Evolutionary conservation across 2,329 filamentous ascomycete species (phyloP).

Genomic region (Colletotrichum sp.): DNA sequence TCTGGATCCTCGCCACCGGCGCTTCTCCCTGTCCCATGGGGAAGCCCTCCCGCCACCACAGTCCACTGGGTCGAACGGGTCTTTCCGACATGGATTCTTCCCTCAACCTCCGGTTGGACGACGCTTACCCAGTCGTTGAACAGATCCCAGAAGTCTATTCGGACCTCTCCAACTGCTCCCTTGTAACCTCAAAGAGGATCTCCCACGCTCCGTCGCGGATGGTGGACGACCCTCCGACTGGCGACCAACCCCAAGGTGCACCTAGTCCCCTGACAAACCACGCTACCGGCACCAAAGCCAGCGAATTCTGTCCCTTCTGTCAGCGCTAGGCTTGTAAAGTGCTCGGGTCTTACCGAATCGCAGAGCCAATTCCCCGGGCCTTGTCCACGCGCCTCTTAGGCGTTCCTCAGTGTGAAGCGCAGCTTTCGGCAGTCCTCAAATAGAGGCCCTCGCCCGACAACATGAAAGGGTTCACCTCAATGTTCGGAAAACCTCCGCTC

Average conservation of each 20-base stretch:
- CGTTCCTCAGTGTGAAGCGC: neutral
- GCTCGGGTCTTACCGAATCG: constrained; percentile 5
- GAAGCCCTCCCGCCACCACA: neutral
- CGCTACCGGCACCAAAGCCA: neutral
- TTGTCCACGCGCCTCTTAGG: neutral
- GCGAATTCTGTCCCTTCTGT: neutral
- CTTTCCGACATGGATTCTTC: neutral
- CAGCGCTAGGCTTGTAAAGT: neutral
- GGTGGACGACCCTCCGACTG: neutral
- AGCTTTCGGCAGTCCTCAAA: neutral
- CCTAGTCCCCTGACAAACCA: neutral
- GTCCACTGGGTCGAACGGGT: neutral
- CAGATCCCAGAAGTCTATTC: neutral
- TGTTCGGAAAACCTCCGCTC: neutral
- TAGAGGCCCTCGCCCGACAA: neutral
- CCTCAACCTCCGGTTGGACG: neutral
- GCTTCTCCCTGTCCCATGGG: neutral
- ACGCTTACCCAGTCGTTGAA: neutral
- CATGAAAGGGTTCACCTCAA: neutral
- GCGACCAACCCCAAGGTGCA: neutral
- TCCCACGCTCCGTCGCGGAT: neutral
- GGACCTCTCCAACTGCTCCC: neutral
- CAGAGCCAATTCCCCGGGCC: neutral
- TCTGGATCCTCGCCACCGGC: neutral
- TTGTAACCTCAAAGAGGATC: neutral